Conservation (phyloP, 1,284 basidiomycete genomes). For the Taiwanofungus camphoratus region DNA sequence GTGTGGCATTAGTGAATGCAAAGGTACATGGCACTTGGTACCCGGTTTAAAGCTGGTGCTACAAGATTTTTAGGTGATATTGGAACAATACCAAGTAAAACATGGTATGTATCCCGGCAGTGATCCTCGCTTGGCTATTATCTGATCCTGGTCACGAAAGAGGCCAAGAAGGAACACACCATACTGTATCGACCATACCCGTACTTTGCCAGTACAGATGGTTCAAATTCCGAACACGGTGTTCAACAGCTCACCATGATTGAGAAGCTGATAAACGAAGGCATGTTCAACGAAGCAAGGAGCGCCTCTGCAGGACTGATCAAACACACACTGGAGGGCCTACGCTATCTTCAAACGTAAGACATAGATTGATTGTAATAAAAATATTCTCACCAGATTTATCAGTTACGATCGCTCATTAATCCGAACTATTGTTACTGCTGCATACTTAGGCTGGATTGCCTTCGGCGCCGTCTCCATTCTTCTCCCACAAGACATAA, state of each 20-base stretch:
- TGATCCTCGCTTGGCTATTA: neutral
- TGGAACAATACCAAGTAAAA: constrained; percentile 80
- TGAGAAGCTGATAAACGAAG: constrained; percentile 37
- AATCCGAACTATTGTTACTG: constrained; percentile 63
- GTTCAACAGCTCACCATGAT: constrained; percentile 33
- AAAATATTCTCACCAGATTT: neutral
- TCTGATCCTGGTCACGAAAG: constrained; percentile 31
- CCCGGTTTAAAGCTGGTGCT: neutral
- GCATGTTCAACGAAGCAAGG: constrained; percentile 48
- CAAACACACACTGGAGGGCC: constrained; percentile 51
- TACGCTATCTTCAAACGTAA: constrained; percentile 76
- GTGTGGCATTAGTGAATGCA: constrained; percentile 66
- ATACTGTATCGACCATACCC: constrained; percentile 62
- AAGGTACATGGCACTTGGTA: constrained; percentile 32
- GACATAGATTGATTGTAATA: neutral
- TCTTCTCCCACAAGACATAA: constrained; percentile 25
- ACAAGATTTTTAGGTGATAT: constrained; percentile 42
- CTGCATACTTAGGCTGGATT: constrained; percentile 79
- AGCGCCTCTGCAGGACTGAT: constrained; percentile 50
- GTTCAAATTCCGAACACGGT: constrained; percentile 19
- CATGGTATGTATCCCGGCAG: constrained; percentile 43
- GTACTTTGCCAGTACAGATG: constrained; percentile 44
- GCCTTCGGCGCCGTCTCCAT: constrained; percentile 57
- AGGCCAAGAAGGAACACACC: constrained; percentile 51
- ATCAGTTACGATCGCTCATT: constrained; percentile 69